phyloP scores from a whole-genome alignment of 305 asterid genomes.

The Fraxinus velutina region DNA sequence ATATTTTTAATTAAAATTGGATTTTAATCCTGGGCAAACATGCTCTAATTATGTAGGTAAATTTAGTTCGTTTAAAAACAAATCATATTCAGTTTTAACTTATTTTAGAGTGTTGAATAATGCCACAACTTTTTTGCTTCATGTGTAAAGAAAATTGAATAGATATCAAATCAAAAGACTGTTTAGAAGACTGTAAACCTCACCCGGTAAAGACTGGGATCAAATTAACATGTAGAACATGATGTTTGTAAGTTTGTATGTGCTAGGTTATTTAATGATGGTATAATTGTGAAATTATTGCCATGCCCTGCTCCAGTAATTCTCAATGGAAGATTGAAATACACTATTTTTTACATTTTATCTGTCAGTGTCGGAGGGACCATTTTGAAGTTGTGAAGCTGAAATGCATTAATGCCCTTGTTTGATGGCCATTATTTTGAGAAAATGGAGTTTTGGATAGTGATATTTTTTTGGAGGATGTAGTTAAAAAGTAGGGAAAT shows the following conservation, averaged over 20 bases:
- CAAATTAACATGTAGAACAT: not conserved
- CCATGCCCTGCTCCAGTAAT: not conserved
- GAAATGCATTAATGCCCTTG: not conserved
- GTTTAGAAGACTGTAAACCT: not conserved
- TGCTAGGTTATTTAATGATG: not conserved
- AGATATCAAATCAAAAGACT: not conserved
- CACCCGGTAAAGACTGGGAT: not conserved
- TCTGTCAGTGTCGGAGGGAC: not conserved
- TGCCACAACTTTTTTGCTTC: not conserved
- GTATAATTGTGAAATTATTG: not conserved
- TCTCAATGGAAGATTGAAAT: not conserved
- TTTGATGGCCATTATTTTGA: too few relatives aligned
- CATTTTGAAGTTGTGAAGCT: not conserved
- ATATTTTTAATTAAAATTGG: too few relatives aligned
- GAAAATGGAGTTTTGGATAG: too few relatives aligned
- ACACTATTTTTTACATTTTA: not conserved
- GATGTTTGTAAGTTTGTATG: not conserved
- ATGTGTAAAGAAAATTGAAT: not conserved
- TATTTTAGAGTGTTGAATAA: not conserved
- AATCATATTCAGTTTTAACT: not conserved
- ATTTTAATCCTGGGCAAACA: too few relatives aligned
- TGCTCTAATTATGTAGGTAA: not conserved
- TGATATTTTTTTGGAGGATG: too few relatives aligned
- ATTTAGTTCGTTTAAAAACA: not conserved
- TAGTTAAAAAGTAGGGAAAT: too few relatives aligned